phyloP scores from a whole-genome alignment of 139 green algal genomes.

The Bryopsis sp. region DNA sequence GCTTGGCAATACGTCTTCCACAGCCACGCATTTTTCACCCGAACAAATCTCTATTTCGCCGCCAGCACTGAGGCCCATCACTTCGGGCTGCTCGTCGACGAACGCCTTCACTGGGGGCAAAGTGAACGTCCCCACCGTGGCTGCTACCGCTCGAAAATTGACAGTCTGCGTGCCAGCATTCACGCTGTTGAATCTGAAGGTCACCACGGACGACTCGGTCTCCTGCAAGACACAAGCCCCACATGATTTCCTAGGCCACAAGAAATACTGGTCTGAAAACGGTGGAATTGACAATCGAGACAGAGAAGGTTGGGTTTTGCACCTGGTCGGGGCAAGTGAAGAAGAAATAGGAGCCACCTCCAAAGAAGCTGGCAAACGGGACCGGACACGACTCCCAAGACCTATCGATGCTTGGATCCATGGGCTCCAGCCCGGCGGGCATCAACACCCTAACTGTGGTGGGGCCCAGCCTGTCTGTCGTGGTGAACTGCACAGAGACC shows the following conservation, averaged over 20 bases:
- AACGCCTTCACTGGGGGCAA: constrained; percentile 43
- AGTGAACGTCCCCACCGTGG: constrained; percentile 40
- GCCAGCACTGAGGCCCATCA: constrained; percentile 28
- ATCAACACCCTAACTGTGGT: constrained; percentile 29
- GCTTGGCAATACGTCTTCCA: not conserved
- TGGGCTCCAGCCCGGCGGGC: constrained; percentile 53
- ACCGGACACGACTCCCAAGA: not conserved
- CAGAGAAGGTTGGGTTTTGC: too few species aligned
- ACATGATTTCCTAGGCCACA: too few species aligned
- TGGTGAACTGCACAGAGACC: constrained; percentile 25
- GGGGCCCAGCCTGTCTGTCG: constrained; percentile 2
- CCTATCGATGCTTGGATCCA: constrained; percentile 37
- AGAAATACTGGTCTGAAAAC: too few species aligned
- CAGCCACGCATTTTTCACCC: not conserved
- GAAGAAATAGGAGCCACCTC: not conserved
- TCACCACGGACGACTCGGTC: constrained; percentile 28
- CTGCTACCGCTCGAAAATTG: constrained; percentile 42
- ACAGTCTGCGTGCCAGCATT: constrained; percentile 37
- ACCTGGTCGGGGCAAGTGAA: constrained; percentile 3
- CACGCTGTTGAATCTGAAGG: constrained; percentile 30
- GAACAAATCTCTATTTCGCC: constrained; percentile 26
- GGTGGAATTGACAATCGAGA: not conserved
- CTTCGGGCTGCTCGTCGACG: constrained; percentile 47
- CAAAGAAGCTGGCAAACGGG: not conserved
- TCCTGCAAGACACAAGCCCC: constrained; percentile 22